These are phyloP conservation scores for Xerocomellus amylosporus DNA, from an alignment of 768 basidiomycete genomes.

Conservation along the genomic window DNA sequence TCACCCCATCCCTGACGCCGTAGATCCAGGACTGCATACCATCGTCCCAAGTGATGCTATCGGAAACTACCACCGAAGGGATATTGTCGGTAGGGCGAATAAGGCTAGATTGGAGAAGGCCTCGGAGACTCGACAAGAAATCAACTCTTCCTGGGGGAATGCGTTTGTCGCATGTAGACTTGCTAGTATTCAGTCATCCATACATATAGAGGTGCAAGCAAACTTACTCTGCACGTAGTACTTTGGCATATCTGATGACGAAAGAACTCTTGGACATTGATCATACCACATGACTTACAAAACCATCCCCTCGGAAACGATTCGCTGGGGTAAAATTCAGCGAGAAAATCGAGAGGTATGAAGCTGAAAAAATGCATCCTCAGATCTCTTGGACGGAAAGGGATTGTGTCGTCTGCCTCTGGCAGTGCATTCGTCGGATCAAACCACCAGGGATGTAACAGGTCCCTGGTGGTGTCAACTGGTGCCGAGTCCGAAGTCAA, in stretches of 20 bases:
- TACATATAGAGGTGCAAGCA: background rate
- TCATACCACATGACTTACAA: constrained; percentile 45
- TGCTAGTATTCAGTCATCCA: constrained; percentile 12
- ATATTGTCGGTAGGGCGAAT: constrained; percentile 14
- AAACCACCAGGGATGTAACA: constrained; percentile 24
- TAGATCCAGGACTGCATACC: constrained; percentile 30
- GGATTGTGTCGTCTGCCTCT: constrained; percentile 14
- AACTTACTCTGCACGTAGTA: constrained; percentile 38
- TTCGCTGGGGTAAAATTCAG: constrained; percentile 29
- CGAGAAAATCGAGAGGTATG: constrained; percentile 32
- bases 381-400: constrained; percentile 21
- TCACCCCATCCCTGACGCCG: constrained; percentile 20
- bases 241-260: constrained; percentile 48
- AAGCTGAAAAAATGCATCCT: constrained; percentile 27
- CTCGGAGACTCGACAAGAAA: constrained; percentile 24
- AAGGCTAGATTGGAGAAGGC: constrained; percentile 13
- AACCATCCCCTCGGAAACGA: constrained; percentile 48
- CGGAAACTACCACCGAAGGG: constrained; percentile 17
- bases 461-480: background rate
- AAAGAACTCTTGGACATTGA: constrained; percentile 46
- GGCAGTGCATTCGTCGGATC: constrained; percentile 8
- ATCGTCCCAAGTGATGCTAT: constrained; percentile 27
- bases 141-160: constrained; percentile 17
- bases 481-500: background rate
- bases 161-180: constrained; percentile 7